Conservation (phyloP, 805 yeast species). For the Diddensiella santjacobensis region DNA sequence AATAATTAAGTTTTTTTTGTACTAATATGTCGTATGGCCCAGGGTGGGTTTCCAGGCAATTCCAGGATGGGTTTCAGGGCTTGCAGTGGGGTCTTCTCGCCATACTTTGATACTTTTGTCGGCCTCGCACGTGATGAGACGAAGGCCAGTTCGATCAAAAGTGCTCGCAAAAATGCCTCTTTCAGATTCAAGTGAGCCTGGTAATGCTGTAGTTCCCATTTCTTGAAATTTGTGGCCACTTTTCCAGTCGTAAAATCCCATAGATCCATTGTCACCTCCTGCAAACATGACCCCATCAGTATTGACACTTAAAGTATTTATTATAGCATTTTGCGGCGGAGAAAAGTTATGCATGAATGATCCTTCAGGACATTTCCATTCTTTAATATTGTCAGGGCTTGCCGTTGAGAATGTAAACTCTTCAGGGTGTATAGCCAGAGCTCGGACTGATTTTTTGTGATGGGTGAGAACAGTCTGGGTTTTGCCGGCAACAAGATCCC, state of each 20-base stretch:
- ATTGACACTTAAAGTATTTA: conserved; percentile 67
- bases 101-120: conserved; percentile 72
- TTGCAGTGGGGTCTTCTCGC: conserved; percentile 42
- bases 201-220: conserved; percentile 49
- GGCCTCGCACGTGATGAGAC: conserved; percentile 83
- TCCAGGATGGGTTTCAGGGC: conserved; percentile 37
- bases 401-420: conserved; percentile 77
- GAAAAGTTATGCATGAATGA: conserved; percentile 56
- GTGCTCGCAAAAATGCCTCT: conserved; percentile 63
- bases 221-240: conserved; percentile 62
- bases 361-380: conserved; percentile 82
- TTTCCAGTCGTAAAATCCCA: conserved; percentile 75
- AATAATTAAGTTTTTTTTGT: too few relatives aligned
- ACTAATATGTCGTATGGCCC: not conserved
- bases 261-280: conserved; percentile 80
- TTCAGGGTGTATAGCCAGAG: conserved; percentile 61
- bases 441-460: conserved; percentile 78
- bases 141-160: conserved; percentile 75
- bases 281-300: conserved; percentile 64
- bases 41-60: conserved; percentile 33
- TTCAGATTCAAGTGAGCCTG: conserved; percentile 69
- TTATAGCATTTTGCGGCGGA: conserved; percentile 46
- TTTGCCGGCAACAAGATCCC: conserved; percentile 84
- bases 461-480: conserved; percentile 72
- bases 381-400: conserved; percentile 74